These are phyloP conservation scores for Smittium culicis DNA, from an alignment of 371 early-diverging fungal genomes.

Conservation along the genomic window DNA sequence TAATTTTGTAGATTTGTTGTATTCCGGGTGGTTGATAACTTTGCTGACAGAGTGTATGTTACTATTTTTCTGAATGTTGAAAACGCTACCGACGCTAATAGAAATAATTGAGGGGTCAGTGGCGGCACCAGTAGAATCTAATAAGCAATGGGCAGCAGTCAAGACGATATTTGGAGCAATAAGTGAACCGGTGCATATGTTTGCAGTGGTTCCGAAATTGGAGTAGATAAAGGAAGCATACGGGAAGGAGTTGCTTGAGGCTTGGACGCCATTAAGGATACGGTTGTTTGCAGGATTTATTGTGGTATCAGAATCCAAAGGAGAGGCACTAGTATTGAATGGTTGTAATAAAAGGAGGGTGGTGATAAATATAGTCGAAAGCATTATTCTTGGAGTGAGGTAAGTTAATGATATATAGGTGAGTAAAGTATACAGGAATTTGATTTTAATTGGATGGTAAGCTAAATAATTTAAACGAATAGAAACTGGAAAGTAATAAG, in stretches of 20 bases:
- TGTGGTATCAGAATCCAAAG: too few relatives aligned
- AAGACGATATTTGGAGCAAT: slow-evolving; percentile 22
- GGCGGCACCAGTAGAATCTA: slow-evolving; percentile 15
- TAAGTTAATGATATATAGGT: too few relatives aligned
- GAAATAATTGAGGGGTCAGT: background rate
- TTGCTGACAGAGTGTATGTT: background rate
- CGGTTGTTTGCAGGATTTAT: too few relatives aligned
- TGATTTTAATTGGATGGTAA: too few relatives aligned
- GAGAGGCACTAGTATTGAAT: too few relatives aligned
- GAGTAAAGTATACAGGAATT: too few relatives aligned
- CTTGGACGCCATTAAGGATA: background rate
- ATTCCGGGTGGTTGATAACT: background rate
- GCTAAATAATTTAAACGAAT: too few relatives aligned
- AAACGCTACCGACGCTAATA: background rate
- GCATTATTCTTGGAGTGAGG: too few relatives aligned
- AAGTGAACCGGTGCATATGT: slow-evolving; percentile 23
- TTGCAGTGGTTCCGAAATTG: background rate
- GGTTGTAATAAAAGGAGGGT: too few relatives aligned
- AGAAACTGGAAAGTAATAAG: too few relatives aligned
- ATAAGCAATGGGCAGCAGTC: slow-evolving; percentile 24
- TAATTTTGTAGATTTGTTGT: background rate
- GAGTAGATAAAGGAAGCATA: background rate
- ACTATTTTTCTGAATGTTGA: background rate
- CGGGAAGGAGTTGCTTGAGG: background rate
- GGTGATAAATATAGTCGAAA: too few relatives aligned